Evolutionary conservation across 2,329 filamentous ascomycete species (phyloP), one percentile per base, ranked within the genome.

Genomic region (Fusarium brachygibbosum): DNA sequence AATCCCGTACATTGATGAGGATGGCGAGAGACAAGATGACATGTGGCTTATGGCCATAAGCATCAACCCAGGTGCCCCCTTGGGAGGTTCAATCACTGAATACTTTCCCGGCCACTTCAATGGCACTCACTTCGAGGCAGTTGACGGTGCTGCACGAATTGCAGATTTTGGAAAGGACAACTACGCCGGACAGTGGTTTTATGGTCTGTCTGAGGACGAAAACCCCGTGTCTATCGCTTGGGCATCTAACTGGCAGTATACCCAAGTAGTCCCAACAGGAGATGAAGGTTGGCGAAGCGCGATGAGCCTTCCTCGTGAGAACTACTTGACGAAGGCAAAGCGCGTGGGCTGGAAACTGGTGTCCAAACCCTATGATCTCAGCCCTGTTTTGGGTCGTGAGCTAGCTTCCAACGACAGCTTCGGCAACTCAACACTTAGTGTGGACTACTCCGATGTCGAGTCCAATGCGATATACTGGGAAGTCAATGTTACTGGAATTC

Each of bases 41-140:
- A 69, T 74, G 69, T 82, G 76, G 77, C 77, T 87, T 23, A 74
- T 89, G 68, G 69, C 79, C 5, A 81, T 89, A 37, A 86, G 83
- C 14, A 83, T 88, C 71, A 88, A 88, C 68, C 87, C 86, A 0
- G 87, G 86, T 7, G 86, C 85, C 0, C 87, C 87, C 0, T 77
- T 84, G 0, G 87, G 87, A 11, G 87, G 87, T 1, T 87, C 84
- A 2, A 82, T 84, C 19, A 82, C 82, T 1, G 76, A 88, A 74
- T 89, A 89, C 73, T 87, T 86, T 78, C 78, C 85, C 0, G 88
- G 89, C 6, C 79, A 76, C 3, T 91, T 90, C 79, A 89, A 91
- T 66, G 89, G 88, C n/a, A 90, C 87, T 0, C 85, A 88, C 73
- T 91, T 89, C 62, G 65, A 71, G n/a, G 66, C 76, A 12, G 66